Evolutionary conservation across 1,139 yeast species (phyloP).

Genomic region (Geotrichum klebahnii): DNA sequence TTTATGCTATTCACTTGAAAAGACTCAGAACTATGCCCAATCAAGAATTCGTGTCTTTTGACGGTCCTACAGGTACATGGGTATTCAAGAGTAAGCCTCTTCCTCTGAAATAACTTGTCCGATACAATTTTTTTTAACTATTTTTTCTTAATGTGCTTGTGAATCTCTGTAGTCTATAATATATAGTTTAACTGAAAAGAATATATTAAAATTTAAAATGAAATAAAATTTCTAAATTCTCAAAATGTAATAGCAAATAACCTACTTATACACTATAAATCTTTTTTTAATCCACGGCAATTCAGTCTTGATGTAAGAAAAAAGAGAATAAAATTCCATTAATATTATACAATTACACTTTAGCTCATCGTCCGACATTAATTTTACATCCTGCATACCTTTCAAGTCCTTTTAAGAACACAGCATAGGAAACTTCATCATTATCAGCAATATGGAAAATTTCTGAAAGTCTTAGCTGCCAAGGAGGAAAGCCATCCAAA

Average conservation of each 20-base stretch:
- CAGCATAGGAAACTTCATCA: slow-evolving; percentile 77
- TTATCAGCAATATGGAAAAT: slow-evolving; percentile 89
- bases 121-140: not conserved
- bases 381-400: slow-evolving; percentile 76
- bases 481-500: slow-evolving; percentile 93
- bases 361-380: slow-evolving; percentile 77
- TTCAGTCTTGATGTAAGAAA: no score
- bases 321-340: no score
- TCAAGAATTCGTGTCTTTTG: slow-evolving; percentile 69
- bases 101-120: not conserved
- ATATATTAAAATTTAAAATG: no score
- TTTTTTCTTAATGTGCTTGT: no score
- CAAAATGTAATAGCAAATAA: no score
- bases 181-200: no score
- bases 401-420: slow-evolving; percentile 78
- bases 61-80: slow-evolving; percentile 80
- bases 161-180: no score
- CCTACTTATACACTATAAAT: no score
- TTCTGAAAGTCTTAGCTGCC: slow-evolving; percentile 91
- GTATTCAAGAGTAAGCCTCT: slow-evolving; percentile 53
- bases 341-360: no score
- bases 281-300: no score
- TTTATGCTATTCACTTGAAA: slow-evolving; percentile 64
- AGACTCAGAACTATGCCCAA: slow-evolving; percentile 59
- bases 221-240: no score